Evolutionary conservation across 2,329 filamentous ascomycete genomes (phyloP).

Genomic region (Trichoderma sp.): DNA sequence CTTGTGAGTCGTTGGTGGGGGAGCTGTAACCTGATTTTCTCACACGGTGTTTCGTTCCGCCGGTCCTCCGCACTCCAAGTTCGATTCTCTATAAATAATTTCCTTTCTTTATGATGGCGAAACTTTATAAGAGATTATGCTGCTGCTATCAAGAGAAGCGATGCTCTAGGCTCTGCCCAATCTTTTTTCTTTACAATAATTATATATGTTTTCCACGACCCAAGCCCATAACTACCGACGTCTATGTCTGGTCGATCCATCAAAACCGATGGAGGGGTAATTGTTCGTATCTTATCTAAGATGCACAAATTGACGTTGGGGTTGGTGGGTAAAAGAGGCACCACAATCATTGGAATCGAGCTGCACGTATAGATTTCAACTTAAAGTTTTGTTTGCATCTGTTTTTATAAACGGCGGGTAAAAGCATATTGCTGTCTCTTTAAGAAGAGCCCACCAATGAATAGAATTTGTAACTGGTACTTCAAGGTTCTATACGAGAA

Average conservation of each 20-base stretch:
- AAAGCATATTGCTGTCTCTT: background rate
- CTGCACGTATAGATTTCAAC: background rate
- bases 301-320: background rate
- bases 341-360: background rate
- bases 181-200: background rate
- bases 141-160: background rate
- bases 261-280: background rate
- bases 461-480: background rate
- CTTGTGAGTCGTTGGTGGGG: conserved; percentile 16
- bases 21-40: background rate
- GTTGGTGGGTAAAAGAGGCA: background rate
- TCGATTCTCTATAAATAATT: background rate
- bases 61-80: conserved; percentile 1
- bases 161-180: background rate
- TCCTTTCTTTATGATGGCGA: background rate
- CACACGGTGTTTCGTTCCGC: conserved; percentile 18
- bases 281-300: background rate
- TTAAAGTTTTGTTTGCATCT: background rate
- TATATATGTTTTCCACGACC: background rate
- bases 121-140: background rate
- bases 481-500: background rate
- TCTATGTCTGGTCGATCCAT: background rate
- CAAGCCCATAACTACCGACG: background rate
- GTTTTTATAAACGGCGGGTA: background rate
- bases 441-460: background rate